Evolutionary conservation across 2,329 filamentous ascomycete species (phyloP).

Genomic region (Colletotrichum limetticola): DNA sequence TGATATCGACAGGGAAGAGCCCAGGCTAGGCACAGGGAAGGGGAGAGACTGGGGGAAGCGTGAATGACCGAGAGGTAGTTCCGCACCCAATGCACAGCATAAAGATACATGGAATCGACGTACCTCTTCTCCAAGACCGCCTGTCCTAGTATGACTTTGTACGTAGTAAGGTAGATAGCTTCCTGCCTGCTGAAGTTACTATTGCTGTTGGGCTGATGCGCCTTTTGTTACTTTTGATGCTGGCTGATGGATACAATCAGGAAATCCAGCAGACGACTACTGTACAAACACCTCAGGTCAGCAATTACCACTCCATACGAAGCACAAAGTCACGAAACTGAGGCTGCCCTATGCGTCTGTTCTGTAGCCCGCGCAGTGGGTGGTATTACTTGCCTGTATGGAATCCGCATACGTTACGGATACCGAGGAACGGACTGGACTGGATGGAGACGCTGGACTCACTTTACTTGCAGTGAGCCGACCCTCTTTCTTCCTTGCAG

Average conservation of each 20-base stretch:
- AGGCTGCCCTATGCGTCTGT: neutral
- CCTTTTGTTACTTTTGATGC: neutral
- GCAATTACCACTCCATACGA: too few relatives aligned
- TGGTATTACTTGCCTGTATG: neutral
- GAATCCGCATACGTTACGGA: neutral
- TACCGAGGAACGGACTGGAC: neutral
- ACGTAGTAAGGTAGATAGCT: too few relatives aligned
- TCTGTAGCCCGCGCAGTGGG: neutral
- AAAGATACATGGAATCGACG: neutral
- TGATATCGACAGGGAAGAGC: slow-evolving; percentile 19
- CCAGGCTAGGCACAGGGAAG: slow-evolving; percentile 21
- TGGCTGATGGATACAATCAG: neutral
- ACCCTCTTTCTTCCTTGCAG: slow-evolving; percentile 36
- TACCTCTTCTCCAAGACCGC: neutral
- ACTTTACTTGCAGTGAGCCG: slow-evolving; percentile 29
- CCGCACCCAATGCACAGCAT: neutral
- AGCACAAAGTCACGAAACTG: neutral
- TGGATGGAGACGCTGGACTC: neutral
- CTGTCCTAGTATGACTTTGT: neutral
- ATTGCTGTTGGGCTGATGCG: neutral
- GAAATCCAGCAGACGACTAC: too few relatives aligned
- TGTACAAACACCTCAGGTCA: neutral
- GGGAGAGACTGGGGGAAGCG: neutral
- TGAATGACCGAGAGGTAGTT: neutral
- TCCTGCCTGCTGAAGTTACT: neutral